Evolutionary conservation across 495 filamentous ascomycete species (phyloP).

Genomic region (Alectoria sarmentosa): DNA sequence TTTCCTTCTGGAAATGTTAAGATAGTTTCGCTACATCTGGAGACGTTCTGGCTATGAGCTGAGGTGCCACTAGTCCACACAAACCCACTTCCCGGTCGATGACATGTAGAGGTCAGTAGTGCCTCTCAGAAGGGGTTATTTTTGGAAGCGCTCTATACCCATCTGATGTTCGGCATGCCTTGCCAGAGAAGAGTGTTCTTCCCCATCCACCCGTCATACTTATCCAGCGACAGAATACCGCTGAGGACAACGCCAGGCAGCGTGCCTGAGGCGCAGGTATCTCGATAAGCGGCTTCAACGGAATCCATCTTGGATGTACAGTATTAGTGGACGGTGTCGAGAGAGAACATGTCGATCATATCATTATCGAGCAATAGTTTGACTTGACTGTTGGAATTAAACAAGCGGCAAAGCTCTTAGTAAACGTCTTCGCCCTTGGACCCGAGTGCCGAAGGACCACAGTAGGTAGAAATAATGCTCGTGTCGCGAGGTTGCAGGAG

Average conservation of each 20-base stretch:
- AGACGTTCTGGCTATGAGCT: not conserved
- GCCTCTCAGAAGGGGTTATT: not conserved
- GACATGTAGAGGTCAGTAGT: not conserved
- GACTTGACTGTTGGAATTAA: too few relatives aligned
- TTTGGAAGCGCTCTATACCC: not conserved
- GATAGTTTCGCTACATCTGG: not conserved
- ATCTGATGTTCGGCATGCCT: not conserved
- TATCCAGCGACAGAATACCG: not conserved
- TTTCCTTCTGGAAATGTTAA: not conserved
- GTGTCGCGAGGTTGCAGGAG: too few relatives aligned
- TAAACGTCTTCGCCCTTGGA: too few relatives aligned
- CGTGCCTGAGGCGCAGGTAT: not conserved
- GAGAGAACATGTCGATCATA: too few relatives aligned
- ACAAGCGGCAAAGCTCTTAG: too few relatives aligned
- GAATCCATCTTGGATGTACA: not conserved
- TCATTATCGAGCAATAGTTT: too few relatives aligned
- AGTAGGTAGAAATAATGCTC: too few relatives aligned
- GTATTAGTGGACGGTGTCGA: not conserved
- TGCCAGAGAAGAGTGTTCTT: not conserved
- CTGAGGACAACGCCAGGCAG: slow-evolving; percentile 3
- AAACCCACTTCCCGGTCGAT: not conserved
- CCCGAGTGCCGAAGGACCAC: too few relatives aligned
- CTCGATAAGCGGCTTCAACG: not conserved
- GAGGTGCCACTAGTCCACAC: not conserved
- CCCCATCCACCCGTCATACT: not conserved